Conservation (phyloP, 305 asterid genomes). For the Coffea humblotiana region DNA sequence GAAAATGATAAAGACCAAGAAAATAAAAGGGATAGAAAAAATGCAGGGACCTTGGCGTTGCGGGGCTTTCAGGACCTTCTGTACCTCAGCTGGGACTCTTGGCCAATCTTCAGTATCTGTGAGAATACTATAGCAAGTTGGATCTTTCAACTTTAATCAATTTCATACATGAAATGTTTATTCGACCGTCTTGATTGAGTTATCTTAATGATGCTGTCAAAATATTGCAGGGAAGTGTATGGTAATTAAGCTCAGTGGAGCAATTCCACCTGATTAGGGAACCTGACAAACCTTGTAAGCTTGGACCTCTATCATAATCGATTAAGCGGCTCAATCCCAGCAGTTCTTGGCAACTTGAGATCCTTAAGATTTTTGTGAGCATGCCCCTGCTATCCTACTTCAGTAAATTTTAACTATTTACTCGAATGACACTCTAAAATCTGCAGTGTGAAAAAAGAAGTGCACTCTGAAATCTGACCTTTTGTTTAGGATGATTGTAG, state of each 20-base stretch:
- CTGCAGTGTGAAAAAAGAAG: no score
- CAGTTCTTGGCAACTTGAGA: slow-evolving; percentile 39
- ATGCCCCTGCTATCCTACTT: neutral
- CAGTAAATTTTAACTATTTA: no score
- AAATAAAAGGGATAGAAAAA: no score
- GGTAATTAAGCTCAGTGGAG: slow-evolving; percentile 34
- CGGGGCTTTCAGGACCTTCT: slow-evolving; percentile 41
- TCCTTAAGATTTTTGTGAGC: slow-evolving; percentile 37
- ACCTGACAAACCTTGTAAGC: slow-evolving; percentile 32
- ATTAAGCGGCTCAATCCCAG: slow-evolving; percentile 43
- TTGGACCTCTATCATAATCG: slow-evolving; percentile 32
- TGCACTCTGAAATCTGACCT: no score
- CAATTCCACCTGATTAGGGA: slow-evolving; percentile 41
- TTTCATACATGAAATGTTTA: neutral
- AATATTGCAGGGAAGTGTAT: slow-evolving; percentile 26
- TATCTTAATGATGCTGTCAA: neutral
- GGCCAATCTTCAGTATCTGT: slow-evolving; percentile 49
- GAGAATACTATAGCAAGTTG: slow-evolving; percentile 13
- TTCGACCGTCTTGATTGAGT: neutral
- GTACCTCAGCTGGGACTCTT: slow-evolving; percentile 42
- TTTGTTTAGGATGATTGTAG: neutral
- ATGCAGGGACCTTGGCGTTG: slow-evolving; percentile 44
- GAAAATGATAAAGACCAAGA: no score
- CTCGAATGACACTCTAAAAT: no score
- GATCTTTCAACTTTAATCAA: neutral